phyloP scores from a whole-genome alignment of 331 rosid genomes.

The Quercus phellos region DNA sequence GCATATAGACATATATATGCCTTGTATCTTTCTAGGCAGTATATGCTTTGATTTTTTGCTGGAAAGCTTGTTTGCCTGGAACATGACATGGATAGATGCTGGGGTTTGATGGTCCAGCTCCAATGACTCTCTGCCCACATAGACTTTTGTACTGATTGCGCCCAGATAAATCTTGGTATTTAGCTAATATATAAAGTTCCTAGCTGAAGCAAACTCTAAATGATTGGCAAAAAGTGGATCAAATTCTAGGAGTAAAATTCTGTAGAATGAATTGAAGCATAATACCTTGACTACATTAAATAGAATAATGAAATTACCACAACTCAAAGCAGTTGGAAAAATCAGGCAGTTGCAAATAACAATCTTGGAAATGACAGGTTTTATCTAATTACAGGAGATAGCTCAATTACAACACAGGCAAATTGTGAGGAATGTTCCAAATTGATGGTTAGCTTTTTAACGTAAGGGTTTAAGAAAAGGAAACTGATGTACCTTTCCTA shows the following conservation, averaged over 20 bases:
- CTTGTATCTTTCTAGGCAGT: neutral
- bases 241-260: neutral
- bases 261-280: neutral
- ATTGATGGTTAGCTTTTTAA: conserved; percentile 47
- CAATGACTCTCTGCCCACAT: neutral
- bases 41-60: conserved; percentile 11
- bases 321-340: conserved; percentile 19
- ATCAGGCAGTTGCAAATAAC: conserved; percentile 31
- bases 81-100: conserved; percentile 10
- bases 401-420: conserved; percentile 45
- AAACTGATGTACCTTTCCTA: conserved; percentile 35
- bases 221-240: neutral
- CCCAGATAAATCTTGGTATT: neutral
- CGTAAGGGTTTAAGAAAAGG: conserved; percentile 28
- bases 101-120: neutral
- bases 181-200: neutral
- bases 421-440: conserved; percentile 34
- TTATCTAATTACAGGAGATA: conserved; percentile 43
- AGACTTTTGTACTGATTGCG: neutral
- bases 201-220: neutral
- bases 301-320: conserved; percentile 14
- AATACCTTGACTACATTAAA: neutral
- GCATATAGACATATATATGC: conserved; percentile 7
- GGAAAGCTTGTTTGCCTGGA: neutral
- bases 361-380: conserved; percentile 28